Evolutionary conservation across 805 yeast genomes (phyloP), one percentile per base, ranked within the genome.

Genomic region (Blastobotrys parvus): DNA sequence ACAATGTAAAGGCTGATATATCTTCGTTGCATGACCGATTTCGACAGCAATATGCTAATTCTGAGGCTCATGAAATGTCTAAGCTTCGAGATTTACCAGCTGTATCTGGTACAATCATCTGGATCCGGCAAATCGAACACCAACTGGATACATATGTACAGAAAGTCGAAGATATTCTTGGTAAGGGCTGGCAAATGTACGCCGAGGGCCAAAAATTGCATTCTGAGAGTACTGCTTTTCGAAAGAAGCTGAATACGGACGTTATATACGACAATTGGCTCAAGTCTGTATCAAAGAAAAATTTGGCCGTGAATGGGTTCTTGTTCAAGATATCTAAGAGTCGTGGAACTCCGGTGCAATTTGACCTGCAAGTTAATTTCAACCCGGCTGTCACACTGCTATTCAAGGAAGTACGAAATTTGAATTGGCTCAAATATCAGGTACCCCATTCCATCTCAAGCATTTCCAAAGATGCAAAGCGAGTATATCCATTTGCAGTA

Each of bases 201-300:
- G 72, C 80, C 2, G 87, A 80, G 41, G 96, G 95, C 0, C 72
- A 70, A 41, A 74, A 71, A 47, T 72, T 90, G 1, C 64, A 71
- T 8, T 58, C 65, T 1, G 84, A 77, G 46, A 68, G 75, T 19
- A 51, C 57, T 2, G 59, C 64, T 0, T 65, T 83, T 38, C 53
- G 66, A n/a, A 60, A 65, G 19, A 73, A 70, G 38, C 59, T 78
- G 8, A 66, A 80, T 39, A 55, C 76, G 0, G 60, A 68, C 16
- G 38, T 21, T 0, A 50, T 72, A 0, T 72, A 70, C 40, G 59
- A 66, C 0, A 54, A 57, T 1, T 87, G 94, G 92, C 39, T 74
- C 0, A 41, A 47, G 1, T 53, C 59, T 1, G 57, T 62, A 3
- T 34, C 57, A 1, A 43, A 53, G 20, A 46, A 54, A 3, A 42